Percentiles rank a stretch among this genome's conserved stretches.
phyloP scores from a whole-genome alignment of 2,329 filamentous ascomycete species.

The Nothophaeocryptopus gaeumannii region DNA sequence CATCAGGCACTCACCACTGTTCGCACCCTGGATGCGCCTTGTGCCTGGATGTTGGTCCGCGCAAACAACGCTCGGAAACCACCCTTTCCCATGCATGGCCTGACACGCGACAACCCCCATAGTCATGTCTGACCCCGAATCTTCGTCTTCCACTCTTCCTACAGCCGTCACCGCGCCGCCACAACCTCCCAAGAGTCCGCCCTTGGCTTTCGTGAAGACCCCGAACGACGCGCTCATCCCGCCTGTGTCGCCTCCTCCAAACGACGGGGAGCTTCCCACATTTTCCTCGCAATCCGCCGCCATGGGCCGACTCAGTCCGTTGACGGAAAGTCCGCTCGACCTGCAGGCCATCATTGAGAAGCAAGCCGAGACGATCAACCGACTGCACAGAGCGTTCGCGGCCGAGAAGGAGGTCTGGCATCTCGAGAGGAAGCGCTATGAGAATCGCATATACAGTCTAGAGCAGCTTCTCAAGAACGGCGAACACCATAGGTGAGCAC shows the following conservation, averaged over 20 bases:
- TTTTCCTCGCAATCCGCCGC: constrained; percentile 17
- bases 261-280: constrained; percentile 8
- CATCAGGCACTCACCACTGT: too few relatives aligned
- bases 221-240: constrained; percentile 36
- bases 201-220: constrained; percentile 36
- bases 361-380: constrained; percentile 32
- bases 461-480: constrained; percentile 34
- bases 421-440: constrained; percentile 33
- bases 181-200: constrained; percentile 33
- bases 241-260: constrained; percentile 15
- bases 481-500: constrained; percentile 35
- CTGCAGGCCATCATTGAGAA: constrained; percentile 36
- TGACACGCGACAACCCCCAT: too few relatives aligned
- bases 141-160: too few relatives aligned
- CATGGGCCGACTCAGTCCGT: constrained; percentile 25
- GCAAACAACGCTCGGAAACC: too few relatives aligned
- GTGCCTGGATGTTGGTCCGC: too few relatives aligned
- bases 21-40: too few relatives aligned
- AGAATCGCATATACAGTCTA: constrained; percentile 34
- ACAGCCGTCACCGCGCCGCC: constrained; percentile 1
- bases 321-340: constrained; percentile 20
- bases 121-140: too few relatives aligned
- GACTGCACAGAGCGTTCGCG: constrained; percentile 36
- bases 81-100: too few relatives aligned
- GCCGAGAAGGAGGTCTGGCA: constrained; percentile 36